Conservation (phyloP, 2,329 filamentous ascomycete genomes). For the Knufia petricola region DNA sequence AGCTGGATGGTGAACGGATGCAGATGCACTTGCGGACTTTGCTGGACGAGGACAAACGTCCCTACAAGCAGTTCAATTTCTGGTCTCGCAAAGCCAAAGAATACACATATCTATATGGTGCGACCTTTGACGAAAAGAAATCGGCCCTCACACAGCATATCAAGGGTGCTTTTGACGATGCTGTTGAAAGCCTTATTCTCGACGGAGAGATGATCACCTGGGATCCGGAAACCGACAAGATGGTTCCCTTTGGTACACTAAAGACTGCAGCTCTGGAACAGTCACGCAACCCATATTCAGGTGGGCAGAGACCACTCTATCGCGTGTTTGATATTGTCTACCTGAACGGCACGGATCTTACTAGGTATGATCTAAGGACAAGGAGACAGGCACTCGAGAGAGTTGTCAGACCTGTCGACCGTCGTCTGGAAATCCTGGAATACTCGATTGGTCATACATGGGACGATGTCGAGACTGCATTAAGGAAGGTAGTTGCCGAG, state of each 20-base stretch:
- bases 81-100: conserved; percentile 96
- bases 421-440: conserved; percentile 73
- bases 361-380: conserved; percentile 72
- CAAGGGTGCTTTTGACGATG: conserved; percentile 62
- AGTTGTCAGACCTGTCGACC: conserved; percentile 59
- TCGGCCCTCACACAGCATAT: conserved; percentile 74
- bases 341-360: conserved; percentile 71
- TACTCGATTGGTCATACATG: conserved; percentile 57
- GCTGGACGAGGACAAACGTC: conserved; percentile 60
- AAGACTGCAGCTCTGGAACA: conserved; percentile 82
- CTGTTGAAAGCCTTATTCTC: conserved; percentile 77
- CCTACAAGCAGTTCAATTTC: conserved; percentile 66
- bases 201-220: conserved; percentile 99
- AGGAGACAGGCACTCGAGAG: conserved; percentile 64
- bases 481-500: conserved; percentile 76
- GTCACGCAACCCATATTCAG: conserved; percentile 59
- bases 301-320: conserved; percentile 64
- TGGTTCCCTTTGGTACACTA: conserved; percentile 81
- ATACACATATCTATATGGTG: conserved; percentile 88
- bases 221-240: conserved; percentile 76
- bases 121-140: conserved; percentile 61
- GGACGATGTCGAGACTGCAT: conserved; percentile 64
- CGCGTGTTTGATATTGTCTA: conserved; percentile 86
- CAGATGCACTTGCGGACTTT: conserved; percentile 86
- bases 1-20: conserved; percentile 93